Percentiles rank a stretch among this genome's conserved stretches.
Conservation (phyloP, 108 stramenopile species). For the Thalassiosira profunda region DNA sequence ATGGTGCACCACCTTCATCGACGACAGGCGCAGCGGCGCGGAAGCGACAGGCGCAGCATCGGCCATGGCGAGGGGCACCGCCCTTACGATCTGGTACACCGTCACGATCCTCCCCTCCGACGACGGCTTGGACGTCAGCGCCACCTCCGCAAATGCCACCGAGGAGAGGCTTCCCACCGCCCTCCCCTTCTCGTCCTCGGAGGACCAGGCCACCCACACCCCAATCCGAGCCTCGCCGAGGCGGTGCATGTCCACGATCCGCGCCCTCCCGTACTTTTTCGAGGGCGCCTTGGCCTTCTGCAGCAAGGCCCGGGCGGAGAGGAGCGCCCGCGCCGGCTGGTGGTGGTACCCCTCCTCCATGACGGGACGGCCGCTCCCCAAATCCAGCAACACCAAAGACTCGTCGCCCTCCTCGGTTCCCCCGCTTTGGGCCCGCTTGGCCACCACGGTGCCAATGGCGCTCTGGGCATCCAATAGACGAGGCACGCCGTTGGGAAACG, state of each 20-base stretch:
- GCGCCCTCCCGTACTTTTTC: slow-evolving; percentile 1
- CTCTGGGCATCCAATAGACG: slow-evolving; percentile 4
- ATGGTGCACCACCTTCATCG: background rate
- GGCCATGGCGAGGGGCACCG: background rate
- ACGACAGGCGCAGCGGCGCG: slow-evolving; percentile 2
- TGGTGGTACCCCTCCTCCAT: background rate
- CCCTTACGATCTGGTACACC: background rate
- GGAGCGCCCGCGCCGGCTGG: background rate
- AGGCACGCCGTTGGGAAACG: background rate
- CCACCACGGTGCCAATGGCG: slow-evolving; percentile 8
- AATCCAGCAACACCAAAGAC: slow-evolving; percentile 7
- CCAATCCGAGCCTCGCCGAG: background rate
- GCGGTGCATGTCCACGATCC: slow-evolving; percentile 16
- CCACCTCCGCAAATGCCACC: slow-evolving; percentile 19
- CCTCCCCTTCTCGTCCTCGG: background rate
- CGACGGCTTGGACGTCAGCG: background rate
- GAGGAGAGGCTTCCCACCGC: background rate
- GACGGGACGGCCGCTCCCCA: background rate
- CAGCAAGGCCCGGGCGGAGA: slow-evolving; percentile 22
- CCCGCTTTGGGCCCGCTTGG: background rate
- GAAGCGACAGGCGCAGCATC: background rate
- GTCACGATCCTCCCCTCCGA: background rate
- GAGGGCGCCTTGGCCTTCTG: slow-evolving; percentile 12
- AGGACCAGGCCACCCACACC: slow-evolving; percentile 28
- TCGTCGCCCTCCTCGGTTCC: background rate